phyloP scores from a whole-genome alignment of 1,284 basidiomycete genomes.

The Cutaneotrichosporon sp. region DNA sequence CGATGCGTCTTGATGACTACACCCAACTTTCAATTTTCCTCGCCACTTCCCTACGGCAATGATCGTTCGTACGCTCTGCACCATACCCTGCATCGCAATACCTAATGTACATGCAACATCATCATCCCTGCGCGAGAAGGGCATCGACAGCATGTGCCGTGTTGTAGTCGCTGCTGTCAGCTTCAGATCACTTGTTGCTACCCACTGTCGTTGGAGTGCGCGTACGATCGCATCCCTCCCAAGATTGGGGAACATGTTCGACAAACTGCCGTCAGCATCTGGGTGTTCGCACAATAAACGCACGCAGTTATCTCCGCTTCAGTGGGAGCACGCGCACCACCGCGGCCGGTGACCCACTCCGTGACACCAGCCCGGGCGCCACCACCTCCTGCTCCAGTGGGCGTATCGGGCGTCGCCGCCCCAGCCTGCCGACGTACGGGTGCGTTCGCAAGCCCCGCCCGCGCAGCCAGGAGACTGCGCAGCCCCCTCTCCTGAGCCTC shows the following conservation, averaged over 20 bases:
- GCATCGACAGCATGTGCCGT: conserved; percentile 75
- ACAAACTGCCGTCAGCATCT: conserved; percentile 52
- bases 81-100: conserved; percentile 12
- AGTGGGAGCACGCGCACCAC: conserved; percentile 60
- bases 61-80: too few species aligned
- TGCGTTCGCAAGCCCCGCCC: conserved; percentile 17
- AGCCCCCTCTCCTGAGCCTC: conserved; percentile 35
- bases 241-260: conserved; percentile 75
- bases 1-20: too few species aligned
- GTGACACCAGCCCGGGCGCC: conserved; percentile 57
- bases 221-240: conserved; percentile 68
- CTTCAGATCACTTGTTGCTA: conserved; percentile 12
- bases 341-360: conserved; percentile 73
- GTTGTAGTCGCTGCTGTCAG: conserved; percentile 56
- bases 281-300: conserved; percentile 10
- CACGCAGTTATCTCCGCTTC: conserved; percentile 63
- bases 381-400: conserved; percentile 9
- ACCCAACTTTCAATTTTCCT: too few species aligned
- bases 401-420: background rate
- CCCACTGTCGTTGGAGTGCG: conserved; percentile 74
- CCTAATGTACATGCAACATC: conserved; percentile 12
- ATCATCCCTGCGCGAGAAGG: conserved; percentile 49
- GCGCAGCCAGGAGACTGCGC: conserved; percentile 15
- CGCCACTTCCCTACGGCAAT: too few species aligned
- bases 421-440: background rate